phyloP scores from a whole-genome alignment of 805 yeast species.

The Cyberlindnera xishuangbannaensis region DNA sequence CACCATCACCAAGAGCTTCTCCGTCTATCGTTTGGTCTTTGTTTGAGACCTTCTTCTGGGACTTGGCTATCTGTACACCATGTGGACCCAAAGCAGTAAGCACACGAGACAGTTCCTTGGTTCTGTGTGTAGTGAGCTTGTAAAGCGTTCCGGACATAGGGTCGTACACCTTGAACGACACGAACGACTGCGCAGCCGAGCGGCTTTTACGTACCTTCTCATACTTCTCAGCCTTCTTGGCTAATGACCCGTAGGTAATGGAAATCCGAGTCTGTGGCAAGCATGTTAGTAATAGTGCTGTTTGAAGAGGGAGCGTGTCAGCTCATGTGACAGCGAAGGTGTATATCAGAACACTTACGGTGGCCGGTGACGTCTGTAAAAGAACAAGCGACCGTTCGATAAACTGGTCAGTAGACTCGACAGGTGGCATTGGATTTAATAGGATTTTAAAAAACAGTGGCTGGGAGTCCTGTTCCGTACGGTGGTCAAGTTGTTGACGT shows the following conservation, averaged over 20 bases:
- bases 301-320: background rate
- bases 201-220: slow-evolving; percentile 9
- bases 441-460: too few species aligned
- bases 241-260: slow-evolving; percentile 23
- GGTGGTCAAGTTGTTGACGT: too few species aligned
- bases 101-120: slow-evolving; percentile 66
- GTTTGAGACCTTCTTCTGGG: too few species aligned
- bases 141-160: slow-evolving; percentile 60
- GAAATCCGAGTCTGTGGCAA: slow-evolving; percentile 19
- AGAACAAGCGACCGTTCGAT: slow-evolving; percentile 20
- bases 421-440: slow-evolving; percentile 12
- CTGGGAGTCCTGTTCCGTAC: too few species aligned
- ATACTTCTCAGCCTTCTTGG: slow-evolving; percentile 15
- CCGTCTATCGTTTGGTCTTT: too few species aligned
- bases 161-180: slow-evolving; percentile 55
- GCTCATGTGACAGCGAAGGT: background rate
- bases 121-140: slow-evolving; percentile 48
- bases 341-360: slow-evolving; percentile 11
- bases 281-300: slow-evolving; percentile 4
- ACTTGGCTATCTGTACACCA: slow-evolving; percentile 33
- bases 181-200: slow-evolving; percentile 15
- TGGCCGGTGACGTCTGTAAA: slow-evolving; percentile 16
- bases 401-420: slow-evolving; percentile 19
- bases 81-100: slow-evolving; percentile 69
- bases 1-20: slow-evolving; percentile 1